Conservation (phyloP, 2,329 filamentous ascomycete genomes). For the Penicillium sp. region DNA sequence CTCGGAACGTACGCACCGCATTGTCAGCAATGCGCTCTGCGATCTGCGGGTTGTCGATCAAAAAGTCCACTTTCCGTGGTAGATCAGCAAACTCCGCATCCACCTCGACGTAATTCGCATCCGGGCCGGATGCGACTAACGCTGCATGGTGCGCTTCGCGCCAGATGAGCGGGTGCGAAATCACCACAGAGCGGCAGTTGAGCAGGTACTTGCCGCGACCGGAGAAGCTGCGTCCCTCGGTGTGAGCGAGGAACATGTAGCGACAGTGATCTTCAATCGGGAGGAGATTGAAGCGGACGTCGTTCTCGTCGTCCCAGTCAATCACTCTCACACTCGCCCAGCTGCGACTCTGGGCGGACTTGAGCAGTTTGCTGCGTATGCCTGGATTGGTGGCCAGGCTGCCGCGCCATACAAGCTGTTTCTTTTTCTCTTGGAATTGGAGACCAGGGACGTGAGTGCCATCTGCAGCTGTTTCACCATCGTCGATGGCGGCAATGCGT, state of each 20-base stretch:
- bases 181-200: conserved; percentile 52
- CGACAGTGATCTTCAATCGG: conserved; percentile 56
- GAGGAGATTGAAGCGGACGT: conserved; percentile 45
- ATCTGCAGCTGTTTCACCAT: conserved; percentile 26
- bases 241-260: conserved; percentile 57
- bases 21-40: conserved; percentile 56
- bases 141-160: conserved; percentile 53
- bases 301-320: conserved; percentile 44
- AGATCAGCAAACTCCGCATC: conserved; percentile 60
- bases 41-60: conserved; percentile 45
- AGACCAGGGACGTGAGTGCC: conserved; percentile 20
- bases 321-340: conserved; percentile 51
- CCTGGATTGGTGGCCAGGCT: conserved; percentile 41
- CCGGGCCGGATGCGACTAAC: conserved; percentile 46
- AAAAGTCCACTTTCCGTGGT: conserved; percentile 43
- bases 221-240: conserved; percentile 57
- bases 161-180: conserved; percentile 53
- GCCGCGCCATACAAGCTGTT: conserved; percentile 54
- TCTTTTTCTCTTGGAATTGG: conserved; percentile 42
- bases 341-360: conserved; percentile 39
- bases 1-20: conserved; percentile 50
- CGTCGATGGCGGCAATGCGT: conserved; percentile 40
- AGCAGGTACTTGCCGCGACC: conserved; percentile 57
- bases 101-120: conserved; percentile 55
- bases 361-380: conserved; percentile 43